phyloP scores from a whole-genome alignment of 2,329 filamentous ascomycete species.

The Pezicula carpinea region DNA sequence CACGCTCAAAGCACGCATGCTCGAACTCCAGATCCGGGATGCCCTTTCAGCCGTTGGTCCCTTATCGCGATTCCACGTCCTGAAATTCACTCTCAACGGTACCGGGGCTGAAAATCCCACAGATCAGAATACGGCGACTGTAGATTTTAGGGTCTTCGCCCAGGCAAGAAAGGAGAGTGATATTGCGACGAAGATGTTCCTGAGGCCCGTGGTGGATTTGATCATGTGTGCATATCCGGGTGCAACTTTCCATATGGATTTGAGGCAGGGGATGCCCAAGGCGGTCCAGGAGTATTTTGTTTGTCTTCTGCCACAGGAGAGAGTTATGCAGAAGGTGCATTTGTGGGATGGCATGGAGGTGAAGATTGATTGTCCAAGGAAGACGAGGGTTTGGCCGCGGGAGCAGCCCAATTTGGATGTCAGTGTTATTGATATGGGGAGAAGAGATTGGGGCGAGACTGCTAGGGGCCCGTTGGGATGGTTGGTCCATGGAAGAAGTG shows the following conservation, averaged over 20 bases:
- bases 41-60: conserved; percentile 25
- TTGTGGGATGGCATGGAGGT: conserved; percentile 16
- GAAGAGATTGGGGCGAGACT: conserved; percentile 5
- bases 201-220: conserved; percentile 34
- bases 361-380: conserved; percentile 4
- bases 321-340: conserved; percentile 15
- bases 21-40: conserved; percentile 33
- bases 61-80: conserved; percentile 24
- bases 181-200: conserved; percentile 32
- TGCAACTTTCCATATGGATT: conserved; percentile 34
- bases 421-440: background rate
- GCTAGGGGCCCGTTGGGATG: conserved; percentile 7
- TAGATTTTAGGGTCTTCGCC: conserved; percentile 40
- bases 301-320: conserved; percentile 17
- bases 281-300: conserved; percentile 23
- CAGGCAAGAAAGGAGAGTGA: conserved; percentile 37
- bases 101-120: conserved; percentile 31
- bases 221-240: conserved; percentile 38
- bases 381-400: conserved; percentile 3
- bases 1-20: conserved; percentile 36
- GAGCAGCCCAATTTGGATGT: conserved; percentile 4
- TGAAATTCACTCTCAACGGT: conserved; percentile 32
- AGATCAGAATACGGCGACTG: conserved; percentile 41
- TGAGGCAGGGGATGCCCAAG: conserved; percentile 31
- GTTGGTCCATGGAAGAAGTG: conserved; percentile 16